Percentiles rank a stretch among this genome's conserved stretches.
These are phyloP conservation scores for Gilbertella persicaria DNA, from an alignment of 371 early-diverging fungal species.

Conservation along the genomic window DNA sequence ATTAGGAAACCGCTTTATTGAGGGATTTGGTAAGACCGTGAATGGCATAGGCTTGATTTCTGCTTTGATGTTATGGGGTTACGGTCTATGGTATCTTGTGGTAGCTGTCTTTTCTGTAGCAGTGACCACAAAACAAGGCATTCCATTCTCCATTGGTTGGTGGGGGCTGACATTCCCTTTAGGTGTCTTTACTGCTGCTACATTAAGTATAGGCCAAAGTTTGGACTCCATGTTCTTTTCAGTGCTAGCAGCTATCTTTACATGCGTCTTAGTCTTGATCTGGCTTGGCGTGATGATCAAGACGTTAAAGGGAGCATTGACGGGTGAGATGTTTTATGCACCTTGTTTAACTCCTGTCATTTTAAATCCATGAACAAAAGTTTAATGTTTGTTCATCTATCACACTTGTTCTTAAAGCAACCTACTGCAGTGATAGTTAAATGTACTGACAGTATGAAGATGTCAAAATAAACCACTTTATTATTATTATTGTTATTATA, in stretches of 20 bases:
- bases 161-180: constrained; percentile 57
- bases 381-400: no score
- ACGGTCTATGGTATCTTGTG: constrained; percentile 47
- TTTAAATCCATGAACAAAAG: not conserved
- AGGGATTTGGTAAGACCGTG: constrained; percentile 5
- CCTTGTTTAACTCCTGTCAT: constrained; percentile 18
- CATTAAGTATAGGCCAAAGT: constrained; percentile 9
- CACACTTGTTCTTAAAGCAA: no score
- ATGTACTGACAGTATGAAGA: no score
- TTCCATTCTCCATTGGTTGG: constrained; percentile 57
- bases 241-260: constrained; percentile 20
- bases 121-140: constrained; percentile 20
- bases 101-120: constrained; percentile 37
- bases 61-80: constrained; percentile 50
- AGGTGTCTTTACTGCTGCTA: constrained; percentile 40
- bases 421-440: no score
- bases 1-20: constrained; percentile 22
- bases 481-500: no score
- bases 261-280: constrained; percentile 15
- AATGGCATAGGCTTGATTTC: constrained; percentile 29
- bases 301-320: constrained; percentile 10
- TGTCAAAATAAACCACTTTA: no score
- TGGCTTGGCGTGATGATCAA: constrained; percentile 16
- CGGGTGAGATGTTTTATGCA: constrained; percentile 21
- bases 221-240: constrained; percentile 18